Conservation (phyloP, 1,284 basidiomycete species). For the Microbotryum silenes-acaulis region DNA sequence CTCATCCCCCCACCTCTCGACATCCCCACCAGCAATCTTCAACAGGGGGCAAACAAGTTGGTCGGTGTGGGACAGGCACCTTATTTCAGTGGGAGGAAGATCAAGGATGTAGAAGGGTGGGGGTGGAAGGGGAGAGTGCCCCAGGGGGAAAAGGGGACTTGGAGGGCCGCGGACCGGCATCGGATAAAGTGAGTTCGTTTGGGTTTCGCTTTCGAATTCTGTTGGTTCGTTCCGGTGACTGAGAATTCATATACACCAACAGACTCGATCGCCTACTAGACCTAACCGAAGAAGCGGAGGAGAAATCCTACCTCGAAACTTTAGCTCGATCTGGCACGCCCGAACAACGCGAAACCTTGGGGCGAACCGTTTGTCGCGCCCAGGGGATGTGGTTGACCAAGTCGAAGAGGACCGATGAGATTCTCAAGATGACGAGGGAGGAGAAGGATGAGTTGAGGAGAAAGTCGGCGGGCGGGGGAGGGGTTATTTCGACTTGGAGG, state of each 20-base stretch:
- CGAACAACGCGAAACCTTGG: conserved; percentile 13
- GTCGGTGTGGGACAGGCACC: conserved; percentile 22
- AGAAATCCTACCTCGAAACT: conserved; percentile 14
- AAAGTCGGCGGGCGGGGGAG: neutral
- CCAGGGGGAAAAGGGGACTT: conserved; percentile 7
- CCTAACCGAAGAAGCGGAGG: conserved; percentile 15
- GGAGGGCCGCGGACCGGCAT: conserved; percentile 15
- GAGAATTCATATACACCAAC: too few relatives aligned
- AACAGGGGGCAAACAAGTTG: conserved; percentile 25
- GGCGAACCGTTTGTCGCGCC: conserved; percentile 15
- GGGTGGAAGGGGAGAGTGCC: conserved; percentile 23
- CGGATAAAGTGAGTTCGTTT: conserved; percentile 7
- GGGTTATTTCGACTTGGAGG: conserved; percentile 1
- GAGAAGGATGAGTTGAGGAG: neutral
- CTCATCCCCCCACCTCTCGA: conserved; percentile 8
- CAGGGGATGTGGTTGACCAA: conserved; percentile 20
- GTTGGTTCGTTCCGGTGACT: too few relatives aligned
- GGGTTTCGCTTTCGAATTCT: neutral
- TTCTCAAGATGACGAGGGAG: conserved; percentile 13
- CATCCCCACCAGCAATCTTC: conserved; percentile 2
- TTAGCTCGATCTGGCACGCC: conserved; percentile 16
- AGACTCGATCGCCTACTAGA: conserved; percentile 25
- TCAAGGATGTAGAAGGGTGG: conserved; percentile 6
- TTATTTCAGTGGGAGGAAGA: neutral
- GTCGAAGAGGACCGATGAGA: neutral